Percentiles rank a stretch among this genome's conserved stretches.
Evolutionary conservation across 441 rosid genomes (phyloP).

Genomic region (Capsella rubella): DNA sequence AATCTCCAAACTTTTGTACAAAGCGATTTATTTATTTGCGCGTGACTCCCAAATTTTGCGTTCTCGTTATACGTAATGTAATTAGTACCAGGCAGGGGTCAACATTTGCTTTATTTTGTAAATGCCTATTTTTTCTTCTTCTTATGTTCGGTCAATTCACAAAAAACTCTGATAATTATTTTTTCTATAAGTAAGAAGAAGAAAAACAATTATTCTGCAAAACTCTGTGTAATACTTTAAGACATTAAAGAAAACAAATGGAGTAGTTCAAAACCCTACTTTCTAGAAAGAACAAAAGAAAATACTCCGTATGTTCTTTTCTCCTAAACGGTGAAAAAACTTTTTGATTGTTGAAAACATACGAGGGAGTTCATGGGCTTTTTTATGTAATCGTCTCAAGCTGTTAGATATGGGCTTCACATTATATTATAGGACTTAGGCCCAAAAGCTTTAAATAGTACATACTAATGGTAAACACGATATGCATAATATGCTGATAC

Average conservation of each 20-base stretch:
- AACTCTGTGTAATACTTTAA: slow-evolving; percentile 1
- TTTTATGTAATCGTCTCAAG: not conserved
- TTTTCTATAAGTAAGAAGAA: not conserved
- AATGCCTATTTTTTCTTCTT: not conserved
- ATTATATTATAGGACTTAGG: not conserved
- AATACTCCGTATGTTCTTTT: not conserved
- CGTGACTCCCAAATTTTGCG: slow-evolving; percentile 31
- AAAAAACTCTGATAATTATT: not conserved
- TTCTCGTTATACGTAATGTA: not conserved
- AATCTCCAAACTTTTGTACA: slow-evolving; percentile 27
- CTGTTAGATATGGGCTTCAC: not conserved
- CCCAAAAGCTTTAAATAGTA: slow-evolving; percentile 10
- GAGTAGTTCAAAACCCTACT: slow-evolving; percentile 11
- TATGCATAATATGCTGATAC: too few species aligned
- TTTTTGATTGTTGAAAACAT: not conserved
- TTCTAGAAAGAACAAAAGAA: not conserved
- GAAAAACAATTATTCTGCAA: slow-evolving; percentile 2
- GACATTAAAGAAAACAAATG: slow-evolving; percentile 6
- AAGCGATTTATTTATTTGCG: slow-evolving; percentile 11
- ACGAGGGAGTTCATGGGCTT: not conserved
- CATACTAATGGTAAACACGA: too few species aligned
- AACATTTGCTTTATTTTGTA: slow-evolving; percentile 14
- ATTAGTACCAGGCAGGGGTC: slow-evolving; percentile 4
- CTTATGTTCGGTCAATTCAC: slow-evolving; percentile 21
- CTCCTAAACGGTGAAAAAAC: slow-evolving; percentile 9